Evolutionary conservation across 495 filamentous ascomycete genomes (phyloP), one percentile per base, ranked within the genome.

Genomic region (Aspergillus coremiiformis): DNA sequence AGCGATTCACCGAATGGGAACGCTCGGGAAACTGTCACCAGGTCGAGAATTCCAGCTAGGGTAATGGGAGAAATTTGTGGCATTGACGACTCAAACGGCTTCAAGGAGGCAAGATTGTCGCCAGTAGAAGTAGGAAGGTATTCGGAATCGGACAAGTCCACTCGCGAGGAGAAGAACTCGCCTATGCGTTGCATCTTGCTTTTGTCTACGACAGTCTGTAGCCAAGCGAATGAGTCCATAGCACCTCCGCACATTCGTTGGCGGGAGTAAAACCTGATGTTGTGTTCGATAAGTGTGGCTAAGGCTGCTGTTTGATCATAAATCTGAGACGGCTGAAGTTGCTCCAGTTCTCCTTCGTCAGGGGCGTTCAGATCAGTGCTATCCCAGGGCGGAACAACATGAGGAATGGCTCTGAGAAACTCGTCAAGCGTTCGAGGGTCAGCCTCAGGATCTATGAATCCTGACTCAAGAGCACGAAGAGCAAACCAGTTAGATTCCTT

Each of bases 1-100:
- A 86, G 64, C 75, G 75, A 82, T 15, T 72, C 64, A 14, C 78
- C 83, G 39, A 84, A 70, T 6, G 72, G 63, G 54, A 64, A 76
- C 0, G 71, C 60, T 49, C 70, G 69, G 15, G 70, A 61, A 5
- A 68, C 62, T 0, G 75, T 77, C n/a, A 71, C 63, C 12, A 84
- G 57, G 51, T 84, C 77, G 29, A 86, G 65, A 22, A 84, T 54
- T 12, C 68, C 58, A 2, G 70, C 79, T 43, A 84, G 58, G 0
- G 77, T 68, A 3, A 69, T 48, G 20, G 57, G 51, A 9, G 82
- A 80, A 3, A 85, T 43, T 19, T 75, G 70, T 4, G 72, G 71
- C 20, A 71, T 59, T 20, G 72, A 69, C 0, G 68, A 65, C 47
- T 68, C 58, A 19, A 57, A 50, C 14, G 66, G n/a, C 1, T 49